phyloP scores from a whole-genome alignment of 345 rosid species.

The Diplotaxis tenuifolia region DNA sequence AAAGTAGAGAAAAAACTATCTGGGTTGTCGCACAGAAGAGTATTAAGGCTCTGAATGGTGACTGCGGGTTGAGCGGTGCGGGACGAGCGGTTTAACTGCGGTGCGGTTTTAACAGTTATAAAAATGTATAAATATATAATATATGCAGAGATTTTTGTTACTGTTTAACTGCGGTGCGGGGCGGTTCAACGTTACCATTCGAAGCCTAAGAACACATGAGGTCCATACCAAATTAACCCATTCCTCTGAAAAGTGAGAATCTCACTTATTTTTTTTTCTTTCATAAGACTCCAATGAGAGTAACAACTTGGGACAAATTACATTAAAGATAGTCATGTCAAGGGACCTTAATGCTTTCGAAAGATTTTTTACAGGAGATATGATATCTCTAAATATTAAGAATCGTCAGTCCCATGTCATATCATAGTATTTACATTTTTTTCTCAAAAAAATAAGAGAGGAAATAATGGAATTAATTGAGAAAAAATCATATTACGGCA shows the following conservation, averaged over 20 bases:
- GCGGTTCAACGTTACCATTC: too few relatives aligned
- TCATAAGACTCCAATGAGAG: neutral
- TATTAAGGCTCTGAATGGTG: too few relatives aligned
- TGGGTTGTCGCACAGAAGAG: too few relatives aligned
- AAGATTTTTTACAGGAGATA: neutral
- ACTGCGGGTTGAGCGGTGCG: too few relatives aligned
- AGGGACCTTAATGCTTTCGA: conserved; percentile 21
- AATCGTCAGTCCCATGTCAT: neutral
- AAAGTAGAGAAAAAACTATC: conserved; percentile 10
- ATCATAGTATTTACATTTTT: neutral
- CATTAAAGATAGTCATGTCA: conserved; percentile 30
- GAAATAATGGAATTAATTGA: neutral
- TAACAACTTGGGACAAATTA: conserved; percentile 18
- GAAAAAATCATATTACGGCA: neutral
- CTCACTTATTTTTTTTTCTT: conserved; percentile 14
- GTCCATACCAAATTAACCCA: conserved; percentile 32
- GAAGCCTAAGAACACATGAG: too few relatives aligned
- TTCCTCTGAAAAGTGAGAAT: conserved; percentile 19
- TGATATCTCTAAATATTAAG: neutral
- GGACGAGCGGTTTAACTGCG: too few relatives aligned
- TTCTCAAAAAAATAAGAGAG: neutral
- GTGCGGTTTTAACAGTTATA: too few relatives aligned
- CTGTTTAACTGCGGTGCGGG: too few relatives aligned
- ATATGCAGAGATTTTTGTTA: too few relatives aligned
- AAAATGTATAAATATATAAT: too few relatives aligned